A percentile compares a stretch with the other conserved stretches of the same genome.
phyloP scores from a whole-genome alignment of 139 green algal genomes.

The Parachlorella kessleri region DNA sequence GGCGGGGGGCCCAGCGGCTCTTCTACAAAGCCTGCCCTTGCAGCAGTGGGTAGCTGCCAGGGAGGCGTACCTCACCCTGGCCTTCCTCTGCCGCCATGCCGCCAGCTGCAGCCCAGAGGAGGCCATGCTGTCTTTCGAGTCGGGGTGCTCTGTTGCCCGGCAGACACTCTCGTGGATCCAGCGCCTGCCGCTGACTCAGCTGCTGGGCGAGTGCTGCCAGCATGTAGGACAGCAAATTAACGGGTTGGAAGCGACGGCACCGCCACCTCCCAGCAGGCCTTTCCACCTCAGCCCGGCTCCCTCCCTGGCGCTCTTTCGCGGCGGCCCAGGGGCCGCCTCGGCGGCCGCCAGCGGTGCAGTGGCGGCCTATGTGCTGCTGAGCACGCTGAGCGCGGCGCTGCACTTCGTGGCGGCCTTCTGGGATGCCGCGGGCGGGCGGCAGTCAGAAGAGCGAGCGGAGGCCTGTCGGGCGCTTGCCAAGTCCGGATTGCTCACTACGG shows the following conservation, averaged over 20 bases:
- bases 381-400: slow-evolving; percentile 35
- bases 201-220: not conserved
- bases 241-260: too few relatives aligned
- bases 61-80: slow-evolving; percentile 37
- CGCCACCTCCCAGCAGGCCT: too few relatives aligned
- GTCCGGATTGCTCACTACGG: too few relatives aligned
- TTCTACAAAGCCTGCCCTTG: not conserved
- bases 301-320: too few relatives aligned
- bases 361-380: slow-evolving; percentile 1
- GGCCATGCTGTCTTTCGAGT: not conserved
- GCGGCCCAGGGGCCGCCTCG: too few relatives aligned
- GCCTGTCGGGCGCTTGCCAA: too few relatives aligned
- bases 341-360: not conserved
- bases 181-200: slow-evolving; percentile 8
- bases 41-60: slow-evolving; percentile 15
- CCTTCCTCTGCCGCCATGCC: slow-evolving; percentile 40
- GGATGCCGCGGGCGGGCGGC: slow-evolving; percentile 2
- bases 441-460: too few relatives aligned
- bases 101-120: not conserved
- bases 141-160: not conserved
- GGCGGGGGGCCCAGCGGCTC: not conserved
- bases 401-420: slow-evolving; percentile 51
- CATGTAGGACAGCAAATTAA: too few relatives aligned
- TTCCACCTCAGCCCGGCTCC: too few relatives aligned
- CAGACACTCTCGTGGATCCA: slow-evolving; percentile 10